Evolutionary conservation across 1,139 yeast species (phyloP).

Genomic region (Sugiyamaella pinicola): DNA sequence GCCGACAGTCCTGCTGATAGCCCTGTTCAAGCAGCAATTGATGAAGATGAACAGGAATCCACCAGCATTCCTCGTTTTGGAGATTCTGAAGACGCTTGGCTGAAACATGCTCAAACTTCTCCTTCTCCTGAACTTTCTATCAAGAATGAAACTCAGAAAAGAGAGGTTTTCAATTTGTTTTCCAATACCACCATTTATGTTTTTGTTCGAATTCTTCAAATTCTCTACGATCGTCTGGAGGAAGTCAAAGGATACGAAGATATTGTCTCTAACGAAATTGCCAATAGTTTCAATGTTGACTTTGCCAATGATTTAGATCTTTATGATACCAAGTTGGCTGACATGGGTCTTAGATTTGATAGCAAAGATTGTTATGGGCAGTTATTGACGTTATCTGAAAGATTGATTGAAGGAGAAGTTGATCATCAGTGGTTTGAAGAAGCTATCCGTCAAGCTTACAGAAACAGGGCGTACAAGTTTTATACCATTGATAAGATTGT

Average conservation of each 20-base stretch:
- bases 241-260: conserved; percentile 73
- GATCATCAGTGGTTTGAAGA: conserved; percentile 98
- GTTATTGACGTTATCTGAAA: conserved; percentile 68
- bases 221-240: conserved; percentile 73
- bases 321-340: conserved; percentile 77
- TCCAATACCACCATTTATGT: conserved; percentile 91
- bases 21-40: conserved; percentile 1
- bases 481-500: conserved; percentile 93
- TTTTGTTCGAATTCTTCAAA: conserved; percentile 83
- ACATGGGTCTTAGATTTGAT: conserved; percentile 71
- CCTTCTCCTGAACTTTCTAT: conserved; percentile 16
- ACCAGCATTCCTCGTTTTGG: conserved; percentile 32
- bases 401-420: conserved; percentile 83
- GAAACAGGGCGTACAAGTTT: conserved; percentile 87
- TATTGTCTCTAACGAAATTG: conserved; percentile 69
- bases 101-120: conserved; percentile 27
- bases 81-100: conserved; percentile 30
- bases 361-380: conserved; percentile 74
- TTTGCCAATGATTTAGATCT: conserved; percentile 89
- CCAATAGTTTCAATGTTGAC: conserved; percentile 60
- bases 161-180: conserved; percentile 69
- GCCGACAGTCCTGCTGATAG: conserved; percentile 35
- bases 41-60: conserved; percentile 5
- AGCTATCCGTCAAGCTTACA: conserved; percentile 89
- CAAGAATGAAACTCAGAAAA: conserved; percentile 22